Evolutionary conservation across 129 eudicot genomes (phyloP).

Genomic region (Daucus carota): DNA sequence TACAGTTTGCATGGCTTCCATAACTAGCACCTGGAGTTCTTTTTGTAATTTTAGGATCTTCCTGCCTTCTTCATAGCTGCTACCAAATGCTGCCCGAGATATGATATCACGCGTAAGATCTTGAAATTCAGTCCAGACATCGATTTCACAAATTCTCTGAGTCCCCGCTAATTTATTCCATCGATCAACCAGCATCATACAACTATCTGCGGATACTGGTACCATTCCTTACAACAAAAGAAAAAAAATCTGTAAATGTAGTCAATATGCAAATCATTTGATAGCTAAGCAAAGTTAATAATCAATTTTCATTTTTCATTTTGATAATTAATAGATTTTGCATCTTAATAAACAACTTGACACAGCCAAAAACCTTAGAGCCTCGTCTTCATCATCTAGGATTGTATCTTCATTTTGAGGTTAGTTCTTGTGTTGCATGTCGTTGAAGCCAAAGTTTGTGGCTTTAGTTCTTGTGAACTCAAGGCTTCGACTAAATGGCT

Average conservation of each 20-base stretch:
- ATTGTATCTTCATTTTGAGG: too few species aligned
- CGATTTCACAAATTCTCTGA: constrained; percentile 28
- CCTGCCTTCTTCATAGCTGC: constrained; percentile 42
- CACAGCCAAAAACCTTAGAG: too few species aligned
- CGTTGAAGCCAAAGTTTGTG: too few species aligned
- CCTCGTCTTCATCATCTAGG: too few species aligned
- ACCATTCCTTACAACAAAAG: constrained; percentile 26
- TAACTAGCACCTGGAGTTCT: constrained; percentile 26
- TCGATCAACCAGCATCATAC: constrained; percentile 16
- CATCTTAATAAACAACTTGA: too few species aligned
- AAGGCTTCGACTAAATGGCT: too few species aligned
- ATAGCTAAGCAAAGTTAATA: neutral
- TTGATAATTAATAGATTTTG: too few species aligned
- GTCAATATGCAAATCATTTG: neutral
- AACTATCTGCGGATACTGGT: constrained; percentile 21
- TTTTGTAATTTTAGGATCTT: constrained; percentile 36
- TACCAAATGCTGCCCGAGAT: constrained; percentile 49
- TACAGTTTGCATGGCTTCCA: constrained; percentile 30
- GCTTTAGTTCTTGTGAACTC: too few species aligned
- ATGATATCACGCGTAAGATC: constrained; percentile 35
- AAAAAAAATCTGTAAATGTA: neutral
- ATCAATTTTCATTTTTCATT: too few species aligned
- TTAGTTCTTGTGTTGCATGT: too few species aligned
- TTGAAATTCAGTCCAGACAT: constrained; percentile 41
- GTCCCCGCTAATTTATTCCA: constrained; percentile 24